Percentiles rank a stretch among this genome's conserved stretches.
These are phyloP conservation scores for Boletus rubescentipes DNA, from an alignment of 768 basidiomycete species.

Conservation along the genomic window DNA sequence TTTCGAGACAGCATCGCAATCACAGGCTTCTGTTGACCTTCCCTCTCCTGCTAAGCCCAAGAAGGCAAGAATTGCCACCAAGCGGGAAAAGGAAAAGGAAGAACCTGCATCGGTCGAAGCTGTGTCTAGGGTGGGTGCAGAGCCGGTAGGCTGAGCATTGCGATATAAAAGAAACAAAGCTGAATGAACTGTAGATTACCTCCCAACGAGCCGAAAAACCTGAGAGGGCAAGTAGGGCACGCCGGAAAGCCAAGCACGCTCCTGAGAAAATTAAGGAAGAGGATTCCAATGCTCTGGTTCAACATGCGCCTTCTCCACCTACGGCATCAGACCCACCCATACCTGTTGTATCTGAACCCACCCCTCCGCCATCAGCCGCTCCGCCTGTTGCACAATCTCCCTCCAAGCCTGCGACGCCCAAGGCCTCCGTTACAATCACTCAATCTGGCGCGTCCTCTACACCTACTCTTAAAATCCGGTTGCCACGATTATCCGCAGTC, in stretches of 20 bases:
- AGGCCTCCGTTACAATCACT: slow-evolving; percentile 35
- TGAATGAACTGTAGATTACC: slow-evolving; percentile 12
- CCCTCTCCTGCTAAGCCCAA: slow-evolving; percentile 30
- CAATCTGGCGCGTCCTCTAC: slow-evolving; percentile 33
- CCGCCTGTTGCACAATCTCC: slow-evolving; percentile 10
- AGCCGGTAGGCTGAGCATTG: slow-evolving; percentile 17
- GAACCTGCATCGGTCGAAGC: slow-evolving; percentile 13
- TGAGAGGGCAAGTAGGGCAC: slow-evolving; percentile 16
- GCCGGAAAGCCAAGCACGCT: slow-evolving; percentile 24
- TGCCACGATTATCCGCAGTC: slow-evolving; percentile 33
- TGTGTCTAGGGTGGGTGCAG: not conserved
- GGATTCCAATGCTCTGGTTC: slow-evolving; percentile 4
- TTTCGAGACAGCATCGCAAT: slow-evolving; percentile 10
- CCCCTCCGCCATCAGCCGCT: slow-evolving; percentile 3
- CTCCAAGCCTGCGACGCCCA: slow-evolving; percentile 31
- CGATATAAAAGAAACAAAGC: not conserved
- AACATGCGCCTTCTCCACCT: slow-evolving; percentile 16
- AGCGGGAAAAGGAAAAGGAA: slow-evolving; percentile 28
- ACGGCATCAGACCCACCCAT: slow-evolving; percentile 11
- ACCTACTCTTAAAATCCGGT: slow-evolving; percentile 35
- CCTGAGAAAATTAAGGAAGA: slow-evolving; percentile 19
- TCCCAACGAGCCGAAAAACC: slow-evolving; percentile 15
- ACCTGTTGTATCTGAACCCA: slow-evolving; percentile 15
- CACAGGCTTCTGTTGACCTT: slow-evolving; percentile 17
- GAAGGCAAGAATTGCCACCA: slow-evolving; percentile 30